Evolutionary conservation across 2,329 filamentous ascomycete genomes (phyloP).

Genomic region (Sclerotinia nivalis): DNA sequence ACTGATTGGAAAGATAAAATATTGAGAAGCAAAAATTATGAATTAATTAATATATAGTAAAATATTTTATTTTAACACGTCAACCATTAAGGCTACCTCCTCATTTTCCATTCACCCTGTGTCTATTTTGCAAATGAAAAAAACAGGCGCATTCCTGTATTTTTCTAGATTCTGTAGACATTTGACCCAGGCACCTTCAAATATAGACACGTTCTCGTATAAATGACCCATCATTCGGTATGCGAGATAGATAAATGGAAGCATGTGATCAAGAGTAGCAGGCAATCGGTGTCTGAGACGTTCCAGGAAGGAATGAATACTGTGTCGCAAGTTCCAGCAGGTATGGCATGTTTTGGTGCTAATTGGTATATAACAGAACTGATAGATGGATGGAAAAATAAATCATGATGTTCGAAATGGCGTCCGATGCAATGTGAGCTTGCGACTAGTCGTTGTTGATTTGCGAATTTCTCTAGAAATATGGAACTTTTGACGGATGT

Average conservation of each 20-base stretch:
- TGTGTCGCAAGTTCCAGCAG: slow-evolving; percentile 88
- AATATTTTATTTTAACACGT: fast-evolving
- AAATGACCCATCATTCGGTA: slow-evolving; percentile 88
- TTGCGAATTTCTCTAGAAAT: neutral
- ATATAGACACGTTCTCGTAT: slow-evolving; percentile 78
- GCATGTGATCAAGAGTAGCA: slow-evolving; percentile 79
- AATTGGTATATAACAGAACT: slow-evolving; percentile 43
- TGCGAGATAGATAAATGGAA: slow-evolving; percentile 82
- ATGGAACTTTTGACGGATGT: neutral
- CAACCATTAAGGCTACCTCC: neutral
- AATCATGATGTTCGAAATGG: neutral
- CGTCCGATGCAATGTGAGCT: neutral
- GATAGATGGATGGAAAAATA: neutral
- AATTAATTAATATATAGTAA: neutral
- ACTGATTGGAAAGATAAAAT: neutral
- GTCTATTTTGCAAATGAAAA: neutral
- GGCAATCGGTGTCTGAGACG: slow-evolving; percentile 73
- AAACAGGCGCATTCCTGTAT: slow-evolving; percentile 50
- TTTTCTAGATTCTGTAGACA: slow-evolving; percentile 82
- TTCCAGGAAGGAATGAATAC: slow-evolving; percentile 82
- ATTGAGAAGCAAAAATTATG: neutral
- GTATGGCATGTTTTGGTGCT: slow-evolving; percentile 84
- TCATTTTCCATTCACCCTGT: neutral
- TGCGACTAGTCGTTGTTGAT: neutral
- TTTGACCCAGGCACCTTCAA: slow-evolving; percentile 82